phyloP scores from a whole-genome alignment of 2,329 filamentous ascomycete species.

The Cytospora piceae region DNA sequence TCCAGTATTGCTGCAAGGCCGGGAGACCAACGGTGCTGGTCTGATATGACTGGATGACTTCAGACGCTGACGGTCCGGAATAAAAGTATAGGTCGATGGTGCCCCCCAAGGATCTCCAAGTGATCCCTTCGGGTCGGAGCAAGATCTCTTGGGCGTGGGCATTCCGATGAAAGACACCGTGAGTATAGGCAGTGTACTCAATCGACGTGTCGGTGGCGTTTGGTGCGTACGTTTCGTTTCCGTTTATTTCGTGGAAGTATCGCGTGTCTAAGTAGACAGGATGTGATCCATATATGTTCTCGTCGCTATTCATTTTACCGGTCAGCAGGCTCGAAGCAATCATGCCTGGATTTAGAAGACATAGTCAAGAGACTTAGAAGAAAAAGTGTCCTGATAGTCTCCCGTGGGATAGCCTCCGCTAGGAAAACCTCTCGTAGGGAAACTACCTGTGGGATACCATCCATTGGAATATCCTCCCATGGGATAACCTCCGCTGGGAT shows the following conservation, averaged over 20 bases:
- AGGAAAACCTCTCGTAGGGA: too few relatives aligned
- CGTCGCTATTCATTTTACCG: conserved; percentile 41
- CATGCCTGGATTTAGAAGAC: background rate
- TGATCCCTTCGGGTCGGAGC: conserved; percentile 65
- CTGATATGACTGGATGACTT: conserved; percentile 74
- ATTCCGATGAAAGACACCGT: conserved; percentile 79
- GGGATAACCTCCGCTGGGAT: too few relatives aligned
- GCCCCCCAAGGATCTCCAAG: conserved; percentile 76
- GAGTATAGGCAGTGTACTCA: conserved; percentile 68
- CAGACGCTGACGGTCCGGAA: conserved; percentile 68
- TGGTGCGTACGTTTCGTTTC: conserved; percentile 56
- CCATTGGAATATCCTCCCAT: too few relatives aligned
- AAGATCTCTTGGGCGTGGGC: conserved; percentile 76
- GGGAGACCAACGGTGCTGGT: conserved; percentile 69
- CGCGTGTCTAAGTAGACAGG: conserved; percentile 80
- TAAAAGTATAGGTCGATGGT: conserved; percentile 81
- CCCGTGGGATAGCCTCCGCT: too few relatives aligned
- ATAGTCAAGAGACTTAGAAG: too few relatives aligned
- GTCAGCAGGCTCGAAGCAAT: background rate
- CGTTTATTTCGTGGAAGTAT: conserved; percentile 65
- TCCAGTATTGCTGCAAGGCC: conserved; percentile 80
- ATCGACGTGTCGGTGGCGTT: conserved; percentile 56
- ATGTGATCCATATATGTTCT: conserved; percentile 76
- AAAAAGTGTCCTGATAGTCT: too few relatives aligned
- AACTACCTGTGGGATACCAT: too few relatives aligned